Evolutionary conservation across 2,329 filamentous ascomycete genomes (phyloP), one percentile per base, ranked within the genome.

Genomic region (Alternaria sp.): DNA sequence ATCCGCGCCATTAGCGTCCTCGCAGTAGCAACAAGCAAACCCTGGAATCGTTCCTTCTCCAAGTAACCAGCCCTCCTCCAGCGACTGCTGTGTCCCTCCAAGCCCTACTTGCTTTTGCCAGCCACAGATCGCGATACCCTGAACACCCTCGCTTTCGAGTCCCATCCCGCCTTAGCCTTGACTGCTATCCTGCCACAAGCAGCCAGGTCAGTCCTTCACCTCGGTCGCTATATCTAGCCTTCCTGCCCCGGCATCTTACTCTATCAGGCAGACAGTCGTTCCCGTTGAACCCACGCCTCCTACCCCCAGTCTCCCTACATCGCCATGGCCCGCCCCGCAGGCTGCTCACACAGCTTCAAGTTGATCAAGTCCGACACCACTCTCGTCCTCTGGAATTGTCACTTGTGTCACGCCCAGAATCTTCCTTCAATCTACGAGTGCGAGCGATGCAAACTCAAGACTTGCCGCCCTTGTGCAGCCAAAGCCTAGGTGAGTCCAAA

Each of bases 391-490:
- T 84, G 82, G 82, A 81, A 82, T 56, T 84, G 82, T 78, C 81
- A 82, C 68, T 70, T 80, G 66, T 84, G 82, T 72, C 81, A 83
- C 66, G 81, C 79, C 2, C 81, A 81, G 4, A 80, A 81, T 17
- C 80, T 83, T 70, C 81, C 79, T 73, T 80, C 75, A 73, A 83
- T 84, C 72, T 83, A 76, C 66, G 81, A 84, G 67, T 84, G 82
- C 71, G 64, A 76, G 42, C 77, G 79, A 54, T 84, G 82, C 79
- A 83, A 82, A 72, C 71, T 82, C 58, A 82, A 83, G 77, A 79
- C 79, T 6, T 84, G 82, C 74, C 73, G 77, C 40, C 79, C 79
- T 24, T 83, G 81, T 74, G 76, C 78, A 3, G 64, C 73, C 56
- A 82, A 82, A 68, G 76, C 78, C 61, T 80, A 75, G 70, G 71